Base-by-base conservation (phyloP, 768 basidiomycete species). In the Tulasnella sp. region DNA sequence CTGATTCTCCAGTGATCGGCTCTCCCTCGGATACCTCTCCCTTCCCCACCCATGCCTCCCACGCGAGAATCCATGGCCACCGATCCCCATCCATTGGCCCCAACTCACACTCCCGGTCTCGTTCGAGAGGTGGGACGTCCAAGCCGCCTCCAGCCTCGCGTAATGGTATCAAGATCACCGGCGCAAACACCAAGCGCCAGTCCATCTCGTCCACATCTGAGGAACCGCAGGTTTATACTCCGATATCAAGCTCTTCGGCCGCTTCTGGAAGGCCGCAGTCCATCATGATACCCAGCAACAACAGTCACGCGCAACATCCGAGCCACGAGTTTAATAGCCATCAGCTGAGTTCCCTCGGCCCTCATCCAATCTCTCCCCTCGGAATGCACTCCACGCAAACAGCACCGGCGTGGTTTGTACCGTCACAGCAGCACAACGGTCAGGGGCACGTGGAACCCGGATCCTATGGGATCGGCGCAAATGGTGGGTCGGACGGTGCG, bases 211-310 rank as follows among this genome's bases (percentile, higher is more conserved):
- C 80, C 11, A 64, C 56, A 4, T 44, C 56, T 23, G 56, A 58
- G 19, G 56, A 58, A 30, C 56, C 45, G 9, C 5, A 43, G 4
- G 26, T 21, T 27, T 32, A 49, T 52, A 42, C n/a, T 50, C 59
- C 50, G 80, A 38, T 38, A 38, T 76, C 47, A 77, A 69, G 61
- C 84, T 77, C 52, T 82, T 79, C 42, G 34, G 74, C 73, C 50
- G 69, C 69, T 49, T 67, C 69, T 54, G 67, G 65, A 58, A 74
- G 79, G 21, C 82, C 84, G 0, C 82, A 83, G 64, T 84, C 84
- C 9, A 87, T 88, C 68, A 73, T 86, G 10, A 50, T 43, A 41
- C 60, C 47, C 24, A 55, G 38, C 58, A 49, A 13, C 56, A 58
- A 21, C 61, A 26, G 19, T 27, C 27, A 34, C 24, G 27, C 41